Evolutionary conservation across 805 yeast genomes (phyloP).

Genomic region (Kazachstania taianensis): DNA sequence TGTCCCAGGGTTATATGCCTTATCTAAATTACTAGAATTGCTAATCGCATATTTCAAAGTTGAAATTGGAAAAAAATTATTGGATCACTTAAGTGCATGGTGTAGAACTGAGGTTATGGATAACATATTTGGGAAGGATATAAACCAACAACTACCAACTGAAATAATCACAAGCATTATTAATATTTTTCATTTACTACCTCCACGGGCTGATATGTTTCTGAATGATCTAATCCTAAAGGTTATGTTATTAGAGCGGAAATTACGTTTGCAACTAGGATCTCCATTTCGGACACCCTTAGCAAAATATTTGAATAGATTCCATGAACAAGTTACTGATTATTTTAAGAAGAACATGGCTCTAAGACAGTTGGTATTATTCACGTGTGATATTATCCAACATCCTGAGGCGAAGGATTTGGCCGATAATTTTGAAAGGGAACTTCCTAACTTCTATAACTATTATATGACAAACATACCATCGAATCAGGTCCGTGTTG

Average conservation of each 20-base stretch:
- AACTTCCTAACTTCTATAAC: slow-evolving; percentile 39
- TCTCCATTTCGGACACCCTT: slow-evolving; percentile 92
- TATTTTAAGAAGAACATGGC: slow-evolving; percentile 60
- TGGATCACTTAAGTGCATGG: slow-evolving; percentile 94
- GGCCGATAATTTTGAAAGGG: slow-evolving; percentile 44
- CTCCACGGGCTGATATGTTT: slow-evolving; percentile 85
- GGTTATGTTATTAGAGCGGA: slow-evolving; percentile 67
- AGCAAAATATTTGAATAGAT: slow-evolving; percentile 75
- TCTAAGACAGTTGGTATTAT: slow-evolving; percentile 46
- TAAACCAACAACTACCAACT: slow-evolving; percentile 71
- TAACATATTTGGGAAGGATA: slow-evolving; percentile 66
- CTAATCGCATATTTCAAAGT: slow-evolving; percentile 90
- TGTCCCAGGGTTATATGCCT: slow-evolving; percentile 81
- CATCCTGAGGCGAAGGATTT: slow-evolving; percentile 35
- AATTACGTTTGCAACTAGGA: slow-evolving; percentile 69
- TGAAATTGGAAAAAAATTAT: slow-evolving; percentile 85
- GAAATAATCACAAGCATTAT: slow-evolving; percentile 82
- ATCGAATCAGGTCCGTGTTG: slow-evolving; percentile 26
- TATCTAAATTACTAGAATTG: slow-evolving; percentile 76
- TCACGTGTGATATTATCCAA: slow-evolving; percentile 27
- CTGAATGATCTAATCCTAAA: slow-evolving; percentile 78
- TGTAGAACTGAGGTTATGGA: slow-evolving; percentile 75
- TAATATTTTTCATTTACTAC: slow-evolving; percentile 83
- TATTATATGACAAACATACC: slow-evolving; percentile 39
- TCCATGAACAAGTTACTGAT: slow-evolving; percentile 61